A percentile compares a stretch with the other conserved stretches of the same genome.
Conservation (phyloP, 2,329 filamentous ascomycete genomes). For the Sphaerostilbella broomeana region DNA sequence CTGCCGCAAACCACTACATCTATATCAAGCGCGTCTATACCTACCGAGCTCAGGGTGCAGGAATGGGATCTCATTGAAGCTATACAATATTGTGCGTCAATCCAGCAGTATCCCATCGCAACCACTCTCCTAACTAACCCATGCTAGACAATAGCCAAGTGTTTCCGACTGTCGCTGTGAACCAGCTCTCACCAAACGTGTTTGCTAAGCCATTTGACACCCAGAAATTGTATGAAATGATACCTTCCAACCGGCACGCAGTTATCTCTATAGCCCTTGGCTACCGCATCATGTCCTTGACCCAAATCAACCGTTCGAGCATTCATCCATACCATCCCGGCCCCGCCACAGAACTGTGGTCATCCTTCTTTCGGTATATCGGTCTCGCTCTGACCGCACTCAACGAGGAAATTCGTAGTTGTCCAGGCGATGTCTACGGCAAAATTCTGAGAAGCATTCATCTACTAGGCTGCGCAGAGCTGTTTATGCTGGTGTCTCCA, state of each 20-base stretch:
- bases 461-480: not conserved
- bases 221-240: not conserved
- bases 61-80: slow-evolving; percentile 7
- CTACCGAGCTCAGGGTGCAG: not conserved
- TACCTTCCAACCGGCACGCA: slow-evolving; percentile 6
- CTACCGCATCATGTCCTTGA: not conserved
- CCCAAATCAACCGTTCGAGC: slow-evolving; percentile 1
- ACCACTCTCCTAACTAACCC: not conserved
- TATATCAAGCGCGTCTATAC: not conserved
- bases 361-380: slow-evolving; percentile 6
- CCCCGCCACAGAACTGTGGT: slow-evolving; percentile 5
- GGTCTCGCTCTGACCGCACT: slow-evolving; percentile 5
- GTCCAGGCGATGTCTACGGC: not conserved
- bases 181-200: slow-evolving; percentile 1
- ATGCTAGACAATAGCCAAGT: slow-evolving; percentile 2
- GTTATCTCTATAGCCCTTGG: slow-evolving; percentile 2
- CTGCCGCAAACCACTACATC: too few relatives aligned
- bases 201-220: slow-evolving; percentile 4
- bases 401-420: slow-evolving; percentile 2
- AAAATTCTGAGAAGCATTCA: slow-evolving; percentile 7
- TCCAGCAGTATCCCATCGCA: too few relatives aligned
- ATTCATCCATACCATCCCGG: slow-evolving; percentile 2
- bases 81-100: slow-evolving; percentile 4
- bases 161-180: slow-evolving; percentile 3
- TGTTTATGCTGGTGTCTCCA: slow-evolving; percentile 4